A percentile compares a stretch with the other conserved stretches of the same genome.
These are phyloP conservation scores for Warburgia ugandensis DNA, from an alignment of 164 flowering plant genomes.

Conservation along the genomic window DNA sequence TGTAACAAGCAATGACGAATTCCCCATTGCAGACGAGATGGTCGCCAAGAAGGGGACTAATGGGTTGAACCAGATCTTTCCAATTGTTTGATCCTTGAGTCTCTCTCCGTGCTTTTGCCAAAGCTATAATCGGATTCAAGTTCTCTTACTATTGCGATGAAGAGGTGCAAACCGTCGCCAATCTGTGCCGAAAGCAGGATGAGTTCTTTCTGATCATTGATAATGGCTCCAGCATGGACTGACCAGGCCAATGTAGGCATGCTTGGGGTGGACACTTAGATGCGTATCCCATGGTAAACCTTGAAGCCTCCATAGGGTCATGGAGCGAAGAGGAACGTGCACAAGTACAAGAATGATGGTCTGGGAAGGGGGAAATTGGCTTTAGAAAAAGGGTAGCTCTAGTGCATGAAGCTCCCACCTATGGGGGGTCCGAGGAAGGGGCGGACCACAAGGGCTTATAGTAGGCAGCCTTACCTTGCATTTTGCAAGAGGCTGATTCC, in stretches of 20 bases:
- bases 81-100: constrained; percentile 63
- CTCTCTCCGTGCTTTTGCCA: constrained; percentile 52
- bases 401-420: no score
- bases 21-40: constrained; percentile 71
- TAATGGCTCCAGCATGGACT: background rate
- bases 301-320: constrained; percentile 9
- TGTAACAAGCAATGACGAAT: constrained; percentile 54
- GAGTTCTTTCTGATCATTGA: constrained; percentile 1
- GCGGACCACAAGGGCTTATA: no score
- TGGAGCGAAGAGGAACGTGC: background rate
- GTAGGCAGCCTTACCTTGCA: no score
- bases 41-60: constrained; percentile 48
- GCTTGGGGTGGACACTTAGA: background rate
- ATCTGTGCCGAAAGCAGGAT: background rate
- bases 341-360: background rate
- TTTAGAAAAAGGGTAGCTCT: no score
- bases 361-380: no score
- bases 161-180: background rate
- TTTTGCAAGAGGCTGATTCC: no score
- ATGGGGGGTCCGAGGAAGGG: no score
- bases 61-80: constrained; percentile 56
- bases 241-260: no score
- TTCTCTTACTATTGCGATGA: constrained; percentile 1
- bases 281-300: constrained; percentile 1
- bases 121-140: constrained; percentile 10